Evolutionary conservation across 176 grass and related monocot species (phyloP), one percentile per base, ranked within the genome.

Genomic region (Avena sativa): DNA sequence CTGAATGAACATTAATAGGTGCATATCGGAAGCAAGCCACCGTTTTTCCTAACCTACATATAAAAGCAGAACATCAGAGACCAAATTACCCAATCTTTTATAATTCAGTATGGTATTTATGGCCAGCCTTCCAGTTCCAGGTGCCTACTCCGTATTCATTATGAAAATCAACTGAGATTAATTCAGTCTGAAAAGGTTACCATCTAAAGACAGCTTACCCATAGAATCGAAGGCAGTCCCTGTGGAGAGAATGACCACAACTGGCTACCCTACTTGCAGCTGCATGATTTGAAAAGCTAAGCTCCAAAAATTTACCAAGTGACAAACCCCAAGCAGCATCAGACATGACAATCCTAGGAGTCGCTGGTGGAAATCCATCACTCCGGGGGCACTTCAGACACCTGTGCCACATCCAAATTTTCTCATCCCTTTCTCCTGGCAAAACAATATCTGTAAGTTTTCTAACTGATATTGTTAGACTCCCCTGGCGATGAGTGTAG

Each of bases 401-500:
- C 87, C 97, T 96, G 77, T 96, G 94, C 97, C 97, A 99, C 87
- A 94, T 99, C 97, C 94, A 99, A 78, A 96, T 94, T 75, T 93
- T 99, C 32, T 86, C 92, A 79, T 96, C 94, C 48, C 83, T 83
- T 93, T 99, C 97, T 80, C 94, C 97, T 25, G 89, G 84, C 13
- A 99, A 91, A 85, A 78, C 66, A 76, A 87, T 78, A 70, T 96
- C 94, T 16, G 79, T 81, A 86, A 93, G 90, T 83, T 95, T 95
- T 80, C 87, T 96, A 79, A 99, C 93, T 85, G 97, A 96, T 93
- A 99, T 96, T 57, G 97, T 99, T 86, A 99, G 74, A 88, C 92
- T 99, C 56, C 97, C 97, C 64, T 92, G 91, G 44, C 56, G 97
- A 90, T 99, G 94, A 47, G 93, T 99, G 84, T 94, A 99, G 77